A percentile compares a stretch with the other conserved stretches of the same genome.
These are phyloP conservation scores for Neurospora tetrasperma DNA, from an alignment of 495 filamentous ascomycete species.

Conservation along the genomic window DNA sequence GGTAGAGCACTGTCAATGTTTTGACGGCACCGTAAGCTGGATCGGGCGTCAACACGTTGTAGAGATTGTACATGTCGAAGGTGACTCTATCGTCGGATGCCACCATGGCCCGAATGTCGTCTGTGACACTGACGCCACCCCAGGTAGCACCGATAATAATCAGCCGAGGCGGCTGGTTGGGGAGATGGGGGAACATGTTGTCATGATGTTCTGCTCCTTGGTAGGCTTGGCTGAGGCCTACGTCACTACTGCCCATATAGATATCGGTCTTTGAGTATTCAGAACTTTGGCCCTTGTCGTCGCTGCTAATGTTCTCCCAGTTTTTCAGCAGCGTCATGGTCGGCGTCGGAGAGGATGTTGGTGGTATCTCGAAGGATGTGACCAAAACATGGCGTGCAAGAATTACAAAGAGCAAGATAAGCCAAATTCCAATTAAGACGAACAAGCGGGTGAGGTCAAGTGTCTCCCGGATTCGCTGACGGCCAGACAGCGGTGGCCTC, in stretches of 20 bases:
- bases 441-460: background rate
- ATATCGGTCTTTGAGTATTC: background rate
- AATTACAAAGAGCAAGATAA: background rate
- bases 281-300: background rate
- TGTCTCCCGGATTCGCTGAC: background rate
- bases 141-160: constrained; percentile 17
- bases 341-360: background rate
- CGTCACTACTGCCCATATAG: background rate
- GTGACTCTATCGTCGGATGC: constrained; percentile 5
- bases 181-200: background rate
- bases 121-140: constrained; percentile 19
- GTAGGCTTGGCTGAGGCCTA: constrained; percentile 8
- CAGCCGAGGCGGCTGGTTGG: constrained; percentile 7
- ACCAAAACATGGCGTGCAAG: background rate
- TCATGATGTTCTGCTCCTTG: background rate
- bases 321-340: background rate
- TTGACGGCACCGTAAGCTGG: constrained; percentile 11
- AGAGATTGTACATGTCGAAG: constrained; percentile 16
- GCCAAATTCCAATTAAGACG: background rate
- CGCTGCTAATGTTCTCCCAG: background rate
- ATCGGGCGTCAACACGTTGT: constrained; percentile 12
- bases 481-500: background rate
- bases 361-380: background rate
- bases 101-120: constrained; percentile 9
- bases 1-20: constrained; percentile 15